These are phyloP conservation scores for Curvularia spicifera DNA, from an alignment of 2,329 filamentous ascomycete species.

Conservation along the genomic window DNA sequence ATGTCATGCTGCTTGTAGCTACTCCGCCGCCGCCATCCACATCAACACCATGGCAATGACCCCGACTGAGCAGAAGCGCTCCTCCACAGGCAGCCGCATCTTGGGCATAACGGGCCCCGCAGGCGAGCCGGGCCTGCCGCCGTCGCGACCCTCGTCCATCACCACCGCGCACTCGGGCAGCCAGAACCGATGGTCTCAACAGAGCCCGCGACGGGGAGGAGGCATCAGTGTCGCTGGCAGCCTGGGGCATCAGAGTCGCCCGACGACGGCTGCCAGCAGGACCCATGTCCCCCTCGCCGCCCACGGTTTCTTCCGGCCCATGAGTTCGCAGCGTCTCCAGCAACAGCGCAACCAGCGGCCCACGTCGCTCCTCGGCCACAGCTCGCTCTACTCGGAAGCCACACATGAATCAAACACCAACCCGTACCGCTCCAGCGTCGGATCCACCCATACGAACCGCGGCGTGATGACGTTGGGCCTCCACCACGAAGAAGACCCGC, in stretches of 20 bases:
- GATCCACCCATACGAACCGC: constrained; percentile 45
- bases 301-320: constrained; percentile 91
- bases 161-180: constrained; percentile 48
- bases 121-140: constrained; percentile 57
- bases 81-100: constrained; percentile 45
- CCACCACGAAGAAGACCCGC: constrained; percentile 43
- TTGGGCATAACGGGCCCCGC: constrained; percentile 54
- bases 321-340: constrained; percentile 95
- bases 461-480: constrained; percentile 39
- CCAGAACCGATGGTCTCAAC: constrained; percentile 60
- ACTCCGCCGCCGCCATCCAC: constrained; percentile 29
- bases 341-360: constrained; percentile 76
- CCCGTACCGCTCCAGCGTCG: constrained; percentile 47
- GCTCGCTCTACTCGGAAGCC: constrained; percentile 42
- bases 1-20: constrained; percentile 47
- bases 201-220: constrained; percentile 62
- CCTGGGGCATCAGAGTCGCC: constrained; percentile 52
- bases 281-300: constrained; percentile 91
- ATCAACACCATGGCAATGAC: constrained; percentile 44
- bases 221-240: constrained; percentile 54
- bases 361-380: constrained; percentile 46
- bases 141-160: constrained; percentile 54
- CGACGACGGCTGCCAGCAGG: constrained; percentile 72
- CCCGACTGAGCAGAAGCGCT: constrained; percentile 40
- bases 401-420: constrained; percentile 42